phyloP scores from a whole-genome alignment of 164 flowering plant genomes.

The Liriodendron chinense region DNA sequence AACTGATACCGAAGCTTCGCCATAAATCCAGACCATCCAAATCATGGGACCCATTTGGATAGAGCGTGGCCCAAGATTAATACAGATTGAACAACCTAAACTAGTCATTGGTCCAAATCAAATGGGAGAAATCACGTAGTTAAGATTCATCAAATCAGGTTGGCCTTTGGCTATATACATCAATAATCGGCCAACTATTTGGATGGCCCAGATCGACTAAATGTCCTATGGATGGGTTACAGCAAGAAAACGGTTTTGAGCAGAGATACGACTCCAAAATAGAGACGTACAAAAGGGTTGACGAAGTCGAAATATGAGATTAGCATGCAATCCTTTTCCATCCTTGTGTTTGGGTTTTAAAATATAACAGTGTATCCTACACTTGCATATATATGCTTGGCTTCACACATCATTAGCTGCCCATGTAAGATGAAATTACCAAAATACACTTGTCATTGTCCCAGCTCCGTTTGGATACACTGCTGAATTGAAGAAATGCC shows the following conservation, averaged over 20 bases:
- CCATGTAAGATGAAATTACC: neutral
- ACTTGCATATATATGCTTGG: neutral
- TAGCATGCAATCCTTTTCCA: neutral
- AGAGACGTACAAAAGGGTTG: neutral
- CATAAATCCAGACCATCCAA: too few species aligned
- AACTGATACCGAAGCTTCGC: too few species aligned
- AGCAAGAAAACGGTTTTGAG: neutral
- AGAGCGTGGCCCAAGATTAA: too few species aligned
- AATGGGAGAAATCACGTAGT: neutral
- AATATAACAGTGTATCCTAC: neutral
- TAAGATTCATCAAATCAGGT: neutral
- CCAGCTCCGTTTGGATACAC: neutral
- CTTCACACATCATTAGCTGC: neutral
- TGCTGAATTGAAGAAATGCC: too few species aligned
- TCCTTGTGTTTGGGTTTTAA: neutral
- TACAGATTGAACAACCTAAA: neutral
- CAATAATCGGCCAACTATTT: neutral
- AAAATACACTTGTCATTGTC: neutral
- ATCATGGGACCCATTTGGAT: too few species aligned
- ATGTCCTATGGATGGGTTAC: neutral
- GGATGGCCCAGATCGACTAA: neutral
- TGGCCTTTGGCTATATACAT: neutral
- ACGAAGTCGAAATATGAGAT: neutral
- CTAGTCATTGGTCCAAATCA: neutral
- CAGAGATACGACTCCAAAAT: neutral